These are phyloP conservation scores for Vitis hybrid DNA, from an alignment of 177 flowering plant species.

Conservation along the genomic window DNA sequence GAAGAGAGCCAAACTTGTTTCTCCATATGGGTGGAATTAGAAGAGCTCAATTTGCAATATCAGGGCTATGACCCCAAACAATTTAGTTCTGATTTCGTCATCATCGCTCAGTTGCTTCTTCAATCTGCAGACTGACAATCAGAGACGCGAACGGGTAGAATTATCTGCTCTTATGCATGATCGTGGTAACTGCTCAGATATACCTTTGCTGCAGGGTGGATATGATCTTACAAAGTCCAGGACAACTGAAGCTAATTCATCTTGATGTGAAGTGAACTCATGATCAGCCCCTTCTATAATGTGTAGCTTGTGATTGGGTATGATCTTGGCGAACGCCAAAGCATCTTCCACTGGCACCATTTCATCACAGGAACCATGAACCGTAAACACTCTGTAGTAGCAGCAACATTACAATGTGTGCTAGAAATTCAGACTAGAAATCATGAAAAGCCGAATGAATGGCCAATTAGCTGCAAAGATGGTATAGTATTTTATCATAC, in stretches of 20 bases:
- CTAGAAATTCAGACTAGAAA: neutral
- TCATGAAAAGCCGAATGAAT: neutral
- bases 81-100: too few species aligned
- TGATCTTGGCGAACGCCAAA: slow-evolving; percentile 41
- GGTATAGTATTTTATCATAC: neutral
- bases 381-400: slow-evolving; percentile 44
- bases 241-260: slow-evolving; percentile 36
- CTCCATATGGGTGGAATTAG: too few species aligned
- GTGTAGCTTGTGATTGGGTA: slow-evolving; percentile 47
- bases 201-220: neutral
- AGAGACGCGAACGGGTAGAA: slow-evolving; percentile 12
- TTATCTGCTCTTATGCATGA: neutral
- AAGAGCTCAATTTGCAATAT: too few species aligned
- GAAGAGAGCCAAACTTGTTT: too few species aligned
- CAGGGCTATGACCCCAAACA: too few species aligned
- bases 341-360: slow-evolving; percentile 53
- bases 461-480: neutral
- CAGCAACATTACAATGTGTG: neutral
- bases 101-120: too few species aligned
- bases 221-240: slow-evolving; percentile 31
- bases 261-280: slow-evolving; percentile 47
- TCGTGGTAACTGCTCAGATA: neutral
- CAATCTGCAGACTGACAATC: neutral
- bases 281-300: slow-evolving; percentile 64
- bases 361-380: slow-evolving; percentile 57